Conservation (phyloP, 2,329 filamentous ascomycete species). For the Trichophaea hybrida region DNA sequence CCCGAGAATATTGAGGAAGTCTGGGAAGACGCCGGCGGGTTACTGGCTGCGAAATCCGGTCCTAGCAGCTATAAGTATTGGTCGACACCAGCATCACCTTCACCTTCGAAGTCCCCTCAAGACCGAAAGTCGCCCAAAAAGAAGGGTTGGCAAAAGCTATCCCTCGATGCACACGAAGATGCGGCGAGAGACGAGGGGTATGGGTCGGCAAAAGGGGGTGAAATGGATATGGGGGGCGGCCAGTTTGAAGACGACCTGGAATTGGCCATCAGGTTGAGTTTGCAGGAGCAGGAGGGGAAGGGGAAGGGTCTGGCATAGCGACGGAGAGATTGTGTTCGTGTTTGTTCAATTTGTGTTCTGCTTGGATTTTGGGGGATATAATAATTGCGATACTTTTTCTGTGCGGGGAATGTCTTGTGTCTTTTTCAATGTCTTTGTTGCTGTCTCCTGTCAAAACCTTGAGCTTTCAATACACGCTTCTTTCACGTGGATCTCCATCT, state of each 20-base stretch:
- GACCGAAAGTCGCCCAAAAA: conserved; percentile 2
- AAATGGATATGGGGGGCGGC: conserved; percentile 25
- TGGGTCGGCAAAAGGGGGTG: conserved; percentile 6
- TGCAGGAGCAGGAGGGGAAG: conserved; percentile 35
- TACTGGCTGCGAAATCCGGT: not conserved
- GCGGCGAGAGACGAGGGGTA: conserved; percentile 5
- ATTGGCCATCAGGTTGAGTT: conserved; percentile 45
- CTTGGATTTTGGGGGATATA: not conserved
- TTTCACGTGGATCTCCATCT: too few species aligned
- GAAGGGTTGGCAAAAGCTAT: conserved; percentile 8
- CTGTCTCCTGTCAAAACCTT: too few species aligned
- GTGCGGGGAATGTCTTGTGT: not conserved
- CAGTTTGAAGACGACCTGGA: conserved; percentile 44
- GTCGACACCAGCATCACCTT: conserved; percentile 5
- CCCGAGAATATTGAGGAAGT: not conserved
- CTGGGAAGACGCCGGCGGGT: conserved; percentile 13
- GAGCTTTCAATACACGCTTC: too few species aligned
- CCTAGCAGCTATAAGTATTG: not conserved
- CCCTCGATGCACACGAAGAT: conserved; percentile 9
- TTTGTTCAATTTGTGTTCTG: not conserved
- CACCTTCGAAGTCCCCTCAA: conserved; percentile 1
- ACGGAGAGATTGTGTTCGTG: not conserved
- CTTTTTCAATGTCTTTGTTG: not conserved
- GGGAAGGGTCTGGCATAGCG: conserved; percentile 10
- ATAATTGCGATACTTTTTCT: not conserved